Evolutionary conservation across 2,329 filamentous ascomycete genomes (phyloP), one percentile per base, ranked within the genome.

Genomic region (Fusarium odoratissimum): DNA sequence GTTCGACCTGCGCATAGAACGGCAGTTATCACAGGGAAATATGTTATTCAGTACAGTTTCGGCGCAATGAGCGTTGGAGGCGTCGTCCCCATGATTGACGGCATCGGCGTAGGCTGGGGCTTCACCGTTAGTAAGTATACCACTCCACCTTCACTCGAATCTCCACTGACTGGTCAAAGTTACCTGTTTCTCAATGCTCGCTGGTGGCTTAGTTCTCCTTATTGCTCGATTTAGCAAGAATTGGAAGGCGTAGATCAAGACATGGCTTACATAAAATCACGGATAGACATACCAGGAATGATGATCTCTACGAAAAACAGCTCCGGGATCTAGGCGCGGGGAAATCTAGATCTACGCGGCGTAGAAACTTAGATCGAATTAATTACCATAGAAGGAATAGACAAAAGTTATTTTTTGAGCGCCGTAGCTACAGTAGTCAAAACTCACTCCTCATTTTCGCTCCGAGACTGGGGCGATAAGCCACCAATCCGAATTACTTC

Each of bases 1-100:
- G 71, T 62, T 8, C 69, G 76, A 3, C 76, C 76, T 2, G 48
- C 66, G 2, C 64, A 78, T 17, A 73, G 76, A 46, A 77, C 76
- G 1, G 76, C 76, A 5, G 75, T 77, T 0, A 77, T 77, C 1
- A 78, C 67, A 7, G 75, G 76, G 1, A 77, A 77, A n/a, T 77
- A 77, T 12, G 76, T 77, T 5, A 17, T 76, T 9, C 76, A 77
- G 37, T 77, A 77, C n/a, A 69, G 61, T 14, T 78, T 77, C 41
- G 73, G 68, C 1, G 76, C 76, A 7, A 76, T 74, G 12, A 77
- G 76, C 42, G 76, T 77, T 37, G 76, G 76, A 1, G 71, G 76
- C 0, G 67, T 77, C 1, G 75, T 77, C 1, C 76, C 75, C 0
- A 77, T 78, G 73, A 77, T 77, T 31, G 63, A 78, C 19, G 42